These are phyloP conservation scores for Suhomyces choctaworum DNA, from an alignment of 1,139 yeast genomes.

Conservation along the genomic window DNA sequence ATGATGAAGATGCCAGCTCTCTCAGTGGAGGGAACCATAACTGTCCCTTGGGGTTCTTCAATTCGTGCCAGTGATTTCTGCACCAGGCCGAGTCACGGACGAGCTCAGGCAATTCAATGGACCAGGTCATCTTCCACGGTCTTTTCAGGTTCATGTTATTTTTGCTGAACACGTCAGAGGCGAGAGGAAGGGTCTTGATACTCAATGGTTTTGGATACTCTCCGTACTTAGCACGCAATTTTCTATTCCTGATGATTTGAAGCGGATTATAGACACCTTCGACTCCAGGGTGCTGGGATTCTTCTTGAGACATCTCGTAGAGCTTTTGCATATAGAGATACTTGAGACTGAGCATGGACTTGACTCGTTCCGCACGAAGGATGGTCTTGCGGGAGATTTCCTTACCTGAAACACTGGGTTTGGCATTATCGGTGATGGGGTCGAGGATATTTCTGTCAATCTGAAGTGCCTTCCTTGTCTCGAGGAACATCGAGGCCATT, in stretches of 20 bases:
- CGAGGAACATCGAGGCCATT: constrained; percentile 43
- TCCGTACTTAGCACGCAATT: constrained; percentile 45
- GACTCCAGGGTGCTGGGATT: constrained; percentile 42
- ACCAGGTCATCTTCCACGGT: constrained; percentile 56
- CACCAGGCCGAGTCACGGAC: constrained; percentile 69
- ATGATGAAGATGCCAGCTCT: constrained; percentile 6
- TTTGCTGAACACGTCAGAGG: constrained; percentile 55
- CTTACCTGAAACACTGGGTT: constrained; percentile 15
- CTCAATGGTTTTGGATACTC: constrained; percentile 39
- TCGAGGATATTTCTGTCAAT: constrained; percentile 44
- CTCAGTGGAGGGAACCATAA: constrained; percentile 52
- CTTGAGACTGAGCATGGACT: constrained; percentile 50
- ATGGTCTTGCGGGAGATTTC: constrained; percentile 39
- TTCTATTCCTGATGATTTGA: constrained; percentile 73
- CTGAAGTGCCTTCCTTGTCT: constrained; percentile 43
- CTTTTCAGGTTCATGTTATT: constrained; percentile 31
- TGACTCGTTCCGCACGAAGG: constrained; percentile 55
- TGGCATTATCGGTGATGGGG: constrained; percentile 19
- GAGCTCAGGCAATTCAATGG: constrained; percentile 63
- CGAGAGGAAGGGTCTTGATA: constrained; percentile 44
- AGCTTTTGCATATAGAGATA: constrained; percentile 49
- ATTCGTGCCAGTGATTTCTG: constrained; percentile 60
- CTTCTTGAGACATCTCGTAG: constrained; percentile 20
- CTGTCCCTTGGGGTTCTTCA: constrained; percentile 54
- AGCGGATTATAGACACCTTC: constrained; percentile 80